Evolutionary conservation across 805 yeast species (phyloP).

Genomic region (Wickerhamomyces canadensis): DNA sequence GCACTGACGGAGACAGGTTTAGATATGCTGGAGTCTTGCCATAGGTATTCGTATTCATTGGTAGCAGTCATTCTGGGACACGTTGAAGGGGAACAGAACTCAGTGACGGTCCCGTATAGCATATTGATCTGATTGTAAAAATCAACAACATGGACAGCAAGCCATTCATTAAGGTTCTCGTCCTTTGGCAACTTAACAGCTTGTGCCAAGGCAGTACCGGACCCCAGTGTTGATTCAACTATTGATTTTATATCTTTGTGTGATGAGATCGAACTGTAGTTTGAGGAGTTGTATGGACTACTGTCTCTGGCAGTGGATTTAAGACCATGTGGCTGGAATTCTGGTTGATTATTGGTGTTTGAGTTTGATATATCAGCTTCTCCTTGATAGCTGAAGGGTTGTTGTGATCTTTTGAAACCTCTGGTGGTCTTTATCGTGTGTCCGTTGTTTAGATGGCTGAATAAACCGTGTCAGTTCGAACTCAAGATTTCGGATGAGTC

Average conservation of each 20-base stretch:
- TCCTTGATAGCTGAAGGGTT: constrained; percentile 1
- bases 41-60: constrained; percentile 90
- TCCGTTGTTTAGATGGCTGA: constrained; percentile 38
- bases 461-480: too few species aligned
- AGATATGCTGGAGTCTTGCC: constrained; percentile 76
- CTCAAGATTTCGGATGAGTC: constrained; percentile 1
- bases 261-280: constrained; percentile 36
- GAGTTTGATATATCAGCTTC: constrained; percentile 2
- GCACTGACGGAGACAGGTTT: constrained; percentile 88
- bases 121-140: constrained; percentile 94
- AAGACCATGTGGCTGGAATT: constrained; percentile 10
- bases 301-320: constrained; percentile 9
- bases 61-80: constrained; percentile 99
- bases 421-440: constrained; percentile 42
- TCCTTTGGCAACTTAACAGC: constrained; percentile 93
- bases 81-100: constrained; percentile 89
- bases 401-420: constrained; percentile 34
- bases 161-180: constrained; percentile 89
- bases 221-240: constrained; percentile 93
- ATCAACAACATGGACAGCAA: constrained; percentile 96
- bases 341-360: constrained; percentile 8
- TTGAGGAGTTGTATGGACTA: constrained; percentile 1
- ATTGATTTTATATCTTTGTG: constrained; percentile 78
- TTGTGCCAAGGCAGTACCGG: constrained; percentile 83
- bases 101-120: constrained; percentile 94